Evolutionary conservation across 495 filamentous ascomycete species (phyloP).

Genomic region (Ascodesmis nigricans): DNA sequence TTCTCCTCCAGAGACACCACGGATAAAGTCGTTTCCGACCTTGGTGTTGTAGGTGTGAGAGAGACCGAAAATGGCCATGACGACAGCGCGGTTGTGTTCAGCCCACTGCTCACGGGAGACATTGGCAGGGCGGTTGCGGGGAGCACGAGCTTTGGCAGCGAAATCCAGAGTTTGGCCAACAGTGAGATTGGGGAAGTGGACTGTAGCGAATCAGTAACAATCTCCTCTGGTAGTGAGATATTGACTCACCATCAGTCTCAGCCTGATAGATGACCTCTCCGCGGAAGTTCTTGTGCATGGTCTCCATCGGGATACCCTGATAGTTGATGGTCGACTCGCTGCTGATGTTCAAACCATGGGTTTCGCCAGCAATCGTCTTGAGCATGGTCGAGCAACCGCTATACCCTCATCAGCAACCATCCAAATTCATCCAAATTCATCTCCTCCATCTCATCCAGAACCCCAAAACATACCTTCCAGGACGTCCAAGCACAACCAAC

Average conservation of each 20-base stretch:
- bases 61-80: slow-evolving; percentile 62
- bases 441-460: too few species aligned
- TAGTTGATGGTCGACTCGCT: neutral
- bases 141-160: slow-evolving; percentile 47
- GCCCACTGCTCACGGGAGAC: slow-evolving; percentile 38
- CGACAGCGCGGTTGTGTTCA: slow-evolving; percentile 45
- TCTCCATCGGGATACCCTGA: slow-evolving; percentile 22
- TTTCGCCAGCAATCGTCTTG: slow-evolving; percentile 59
- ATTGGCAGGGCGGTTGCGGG: slow-evolving; percentile 36
- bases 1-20: slow-evolving; percentile 65
- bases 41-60: slow-evolving; percentile 53
- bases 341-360: slow-evolving; percentile 31
- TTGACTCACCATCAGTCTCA: slow-evolving; percentile 35
- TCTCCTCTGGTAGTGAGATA: slow-evolving; percentile 25
- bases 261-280: slow-evolving; percentile 67
- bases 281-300: slow-evolving; percentile 45
- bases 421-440: neutral
- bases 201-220: slow-evolving; percentile 10
- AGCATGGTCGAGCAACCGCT: slow-evolving; percentile 64
- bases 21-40: slow-evolving; percentile 59
- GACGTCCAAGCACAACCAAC: slow-evolving; percentile 56
- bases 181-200: slow-evolving; percentile 63
- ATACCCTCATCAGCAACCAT: slow-evolving; percentile 20
- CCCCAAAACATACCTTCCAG: slow-evolving; percentile 27
- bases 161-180: slow-evolving; percentile 61